Percentiles rank a stretch among this genome's conserved stretches.
These are phyloP conservation scores for Penicillium bovifimosum DNA, from an alignment of 495 filamentous ascomycete species.

Conservation along the genomic window DNA sequence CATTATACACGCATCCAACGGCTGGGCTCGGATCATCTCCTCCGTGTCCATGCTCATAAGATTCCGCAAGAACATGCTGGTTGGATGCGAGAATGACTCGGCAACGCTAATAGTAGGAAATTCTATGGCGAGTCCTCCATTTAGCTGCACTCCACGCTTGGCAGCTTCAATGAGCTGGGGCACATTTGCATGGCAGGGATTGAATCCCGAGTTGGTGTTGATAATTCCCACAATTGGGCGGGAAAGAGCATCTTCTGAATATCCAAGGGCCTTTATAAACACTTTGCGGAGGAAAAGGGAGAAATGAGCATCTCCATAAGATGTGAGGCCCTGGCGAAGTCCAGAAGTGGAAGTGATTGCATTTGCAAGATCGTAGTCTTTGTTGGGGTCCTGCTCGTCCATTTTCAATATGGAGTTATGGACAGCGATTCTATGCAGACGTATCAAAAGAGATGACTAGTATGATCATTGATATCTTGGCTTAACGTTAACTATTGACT, in stretches of 20 bases:
- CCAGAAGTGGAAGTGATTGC: constrained; percentile 46
- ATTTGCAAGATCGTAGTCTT: constrained; percentile 50
- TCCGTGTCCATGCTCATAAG: constrained; percentile 71
- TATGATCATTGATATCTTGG: too few relatives aligned
- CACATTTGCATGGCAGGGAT: constrained; percentile 63
- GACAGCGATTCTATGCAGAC: neutral
- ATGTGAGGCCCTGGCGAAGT: constrained; percentile 54
- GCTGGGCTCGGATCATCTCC: constrained; percentile 63
- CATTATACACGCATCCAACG: constrained; percentile 57
- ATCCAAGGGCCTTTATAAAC: constrained; percentile 66
- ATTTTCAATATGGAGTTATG: neutral
- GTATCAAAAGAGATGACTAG: neutral
- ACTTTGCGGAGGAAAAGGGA: constrained; percentile 64
- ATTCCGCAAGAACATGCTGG: constrained; percentile 65
- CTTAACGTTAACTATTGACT: neutral
- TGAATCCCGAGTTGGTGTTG: constrained; percentile 62
- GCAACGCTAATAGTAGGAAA: constrained; percentile 64
- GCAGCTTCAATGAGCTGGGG: constrained; percentile 62
- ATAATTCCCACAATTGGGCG: constrained; percentile 61
- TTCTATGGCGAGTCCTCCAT: constrained; percentile 56
- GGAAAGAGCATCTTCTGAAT: constrained; percentile 60
- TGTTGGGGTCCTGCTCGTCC: constrained; percentile 12
- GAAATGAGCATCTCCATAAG: constrained; percentile 67
- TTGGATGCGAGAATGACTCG: constrained; percentile 57
- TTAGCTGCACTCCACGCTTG: constrained; percentile 56